Evolutionary conservation across 495 filamentous ascomycete genomes (phyloP).

Genomic region (Aspergillus funiculosus): DNA sequence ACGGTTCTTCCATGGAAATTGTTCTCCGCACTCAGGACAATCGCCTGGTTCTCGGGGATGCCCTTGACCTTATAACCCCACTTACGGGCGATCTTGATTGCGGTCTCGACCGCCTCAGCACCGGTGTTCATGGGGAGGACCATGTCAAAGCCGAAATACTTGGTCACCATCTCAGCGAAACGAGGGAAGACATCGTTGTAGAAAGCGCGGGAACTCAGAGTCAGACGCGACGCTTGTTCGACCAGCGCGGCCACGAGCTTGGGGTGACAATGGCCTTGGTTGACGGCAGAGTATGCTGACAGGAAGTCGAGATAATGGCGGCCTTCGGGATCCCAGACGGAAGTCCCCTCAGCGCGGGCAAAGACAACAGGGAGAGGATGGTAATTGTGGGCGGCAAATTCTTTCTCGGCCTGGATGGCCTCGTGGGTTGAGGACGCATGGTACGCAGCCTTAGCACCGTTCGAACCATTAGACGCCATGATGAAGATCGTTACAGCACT

Average conservation of each 20-base stretch:
- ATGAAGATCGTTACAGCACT: slow-evolving; percentile 15
- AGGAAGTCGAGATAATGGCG: slow-evolving; percentile 97
- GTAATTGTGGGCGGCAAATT: slow-evolving; percentile 96
- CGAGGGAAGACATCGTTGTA: slow-evolving; percentile 98
- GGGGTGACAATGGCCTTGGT: slow-evolving; percentile 98
- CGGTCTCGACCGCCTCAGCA: slow-evolving; percentile 97
- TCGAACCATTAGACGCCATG: slow-evolving; percentile 34
- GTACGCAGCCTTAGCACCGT: slow-evolving; percentile 47
- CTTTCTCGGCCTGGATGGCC: slow-evolving; percentile 74
- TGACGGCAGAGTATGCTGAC: slow-evolving; percentile 95
- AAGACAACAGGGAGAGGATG: slow-evolving; percentile 94
- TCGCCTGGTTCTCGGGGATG: slow-evolving; percentile 75
- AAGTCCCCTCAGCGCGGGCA: slow-evolving; percentile 70
- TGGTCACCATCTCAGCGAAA: slow-evolving; percentile 88
- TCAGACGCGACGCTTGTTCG: slow-evolving; percentile 85
- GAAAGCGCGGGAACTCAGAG: slow-evolving; percentile 92
- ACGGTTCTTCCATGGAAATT: slow-evolving; percentile 98
- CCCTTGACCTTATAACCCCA: slow-evolving; percentile 98
- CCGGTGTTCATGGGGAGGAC: slow-evolving; percentile 99
- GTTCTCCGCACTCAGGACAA: slow-evolving; percentile 77
- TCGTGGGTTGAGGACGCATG: slow-evolving; percentile 73
- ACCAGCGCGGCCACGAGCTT: slow-evolving; percentile 84
- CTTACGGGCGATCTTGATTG: slow-evolving; percentile 94
- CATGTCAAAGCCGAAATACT: slow-evolving; percentile 94
- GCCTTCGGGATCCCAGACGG: slow-evolving; percentile 96